Conservation (phyloP, 805 yeast species). For the Priceomyces fermenticarens region DNA sequence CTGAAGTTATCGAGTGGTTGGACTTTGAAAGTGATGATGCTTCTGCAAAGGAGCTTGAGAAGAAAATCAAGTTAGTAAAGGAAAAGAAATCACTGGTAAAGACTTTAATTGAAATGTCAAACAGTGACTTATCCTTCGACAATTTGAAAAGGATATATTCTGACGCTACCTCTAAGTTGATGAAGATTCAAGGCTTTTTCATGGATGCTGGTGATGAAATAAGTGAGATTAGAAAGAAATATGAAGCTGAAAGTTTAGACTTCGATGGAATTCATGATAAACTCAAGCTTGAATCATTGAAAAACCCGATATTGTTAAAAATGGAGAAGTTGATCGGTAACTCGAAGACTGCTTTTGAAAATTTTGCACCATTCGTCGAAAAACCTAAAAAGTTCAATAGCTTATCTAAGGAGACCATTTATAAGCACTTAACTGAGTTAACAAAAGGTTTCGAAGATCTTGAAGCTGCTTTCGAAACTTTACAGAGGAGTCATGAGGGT, state of each 20-base stretch:
- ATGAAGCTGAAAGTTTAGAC: constrained; percentile 45
- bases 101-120: constrained; percentile 37
- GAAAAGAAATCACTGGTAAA: constrained; percentile 22
- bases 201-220: constrained; percentile 46
- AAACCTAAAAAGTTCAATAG: constrained; percentile 16
- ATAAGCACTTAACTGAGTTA: constrained; percentile 20
- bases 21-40: constrained; percentile 67
- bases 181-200: constrained; percentile 43
- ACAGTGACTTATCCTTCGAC: constrained; percentile 44
- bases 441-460: constrained; percentile 24
- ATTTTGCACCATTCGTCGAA: constrained; percentile 15
- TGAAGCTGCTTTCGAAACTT: constrained; percentile 21
- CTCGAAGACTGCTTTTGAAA: constrained; percentile 30
- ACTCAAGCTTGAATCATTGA: constrained; percentile 27
- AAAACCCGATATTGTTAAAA: constrained; percentile 1
- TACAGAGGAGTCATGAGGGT: constrained; percentile 28
- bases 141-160: constrained; percentile 44
- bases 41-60: constrained; percentile 21
- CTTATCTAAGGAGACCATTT: constrained; percentile 22
- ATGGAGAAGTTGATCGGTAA: neutral
- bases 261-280: constrained; percentile 51
- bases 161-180: constrained; percentile 40
- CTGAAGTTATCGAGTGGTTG: constrained; percentile 68
- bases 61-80: constrained; percentile 19
- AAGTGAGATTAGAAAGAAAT: constrained; percentile 38